Conservation (phyloP, 345 rosid genomes). For the Angophora floribunda region DNA sequence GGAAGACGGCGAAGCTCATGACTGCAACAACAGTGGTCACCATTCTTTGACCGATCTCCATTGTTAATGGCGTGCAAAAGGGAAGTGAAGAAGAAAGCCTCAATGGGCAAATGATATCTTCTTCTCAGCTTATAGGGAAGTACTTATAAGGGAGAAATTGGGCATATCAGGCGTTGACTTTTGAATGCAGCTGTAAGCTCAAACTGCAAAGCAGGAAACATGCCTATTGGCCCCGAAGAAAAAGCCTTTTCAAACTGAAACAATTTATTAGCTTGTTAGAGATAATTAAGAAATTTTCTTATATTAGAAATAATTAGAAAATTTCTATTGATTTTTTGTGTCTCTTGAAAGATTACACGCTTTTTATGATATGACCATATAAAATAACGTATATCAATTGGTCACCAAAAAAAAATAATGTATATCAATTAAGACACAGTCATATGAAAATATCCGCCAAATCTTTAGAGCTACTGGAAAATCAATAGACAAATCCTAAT, state of each 20-base stretch:
- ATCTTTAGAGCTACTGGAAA: too few relatives aligned
- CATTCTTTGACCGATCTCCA: neutral
- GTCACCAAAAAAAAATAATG: too few relatives aligned
- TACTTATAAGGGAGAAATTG: neutral
- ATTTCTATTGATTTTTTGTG: too few relatives aligned
- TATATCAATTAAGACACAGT: too few relatives aligned
- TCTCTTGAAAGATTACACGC: too few relatives aligned
- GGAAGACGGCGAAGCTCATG: neutral
- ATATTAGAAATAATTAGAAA: too few relatives aligned
- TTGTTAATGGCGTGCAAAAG: neutral
- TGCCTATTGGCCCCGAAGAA: neutral
- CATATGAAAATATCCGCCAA: too few relatives aligned
- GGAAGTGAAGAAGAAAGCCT: neutral
- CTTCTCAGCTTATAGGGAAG: neutral
- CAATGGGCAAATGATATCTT: neutral
- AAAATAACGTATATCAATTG: too few relatives aligned
- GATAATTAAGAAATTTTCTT: too few relatives aligned
- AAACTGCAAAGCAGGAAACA: neutral
- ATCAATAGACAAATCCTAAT: too few relatives aligned
- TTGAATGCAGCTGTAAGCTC: neutral
- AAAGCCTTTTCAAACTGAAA: neutral
- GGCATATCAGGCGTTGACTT: neutral
- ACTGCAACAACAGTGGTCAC: neutral
- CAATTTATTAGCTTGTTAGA: too few relatives aligned
- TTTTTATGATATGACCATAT: too few relatives aligned